Base-by-base conservation (phyloP, 495 filamentous ascomycete species). In the Podospora anserina region DNA sequence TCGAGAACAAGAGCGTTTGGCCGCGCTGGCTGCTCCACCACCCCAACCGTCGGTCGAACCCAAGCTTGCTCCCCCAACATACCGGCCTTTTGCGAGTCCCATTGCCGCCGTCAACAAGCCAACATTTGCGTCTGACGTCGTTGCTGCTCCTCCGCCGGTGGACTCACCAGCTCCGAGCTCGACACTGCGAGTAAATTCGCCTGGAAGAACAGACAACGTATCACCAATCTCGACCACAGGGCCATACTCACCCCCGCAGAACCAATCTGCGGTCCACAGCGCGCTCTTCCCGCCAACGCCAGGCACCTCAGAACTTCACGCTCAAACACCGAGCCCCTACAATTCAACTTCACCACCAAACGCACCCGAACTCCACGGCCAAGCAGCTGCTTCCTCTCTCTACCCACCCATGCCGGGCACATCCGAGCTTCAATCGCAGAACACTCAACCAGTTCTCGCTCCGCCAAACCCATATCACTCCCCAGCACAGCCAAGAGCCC, bases 161-260 rank as follows among this genome's bases (percentile, higher is more conserved):
- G 26, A 27, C 59, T 81, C 63, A 69, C 76, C 7, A 80, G 81
- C 78, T 16, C 68, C 71, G 13, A 80, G 78, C 65, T 74, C 72
- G 11, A 76, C 68, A 23, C 65, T 77, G 55, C 76, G 77, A 56
- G 61, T 23, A n/a, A 68, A 66, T 59, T 63, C 59, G 3, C 66
- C 66, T 3, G 44, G 66, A 3, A 73, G 76, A 15, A 63, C 49
- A 23, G 73, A 77, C 34, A 81, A 69, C 68, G 73, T 79, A n/a
- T 81, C 81, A 0, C 82, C 82, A 2, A 71, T 78, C 49, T 81
- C 81, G 7, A 76, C 27, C 30, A 70, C 66, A 0, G 63, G 59
- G 63, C 66, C 72, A 0, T 74, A 66, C 60, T 28, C 74, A 15
- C 72, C 74, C 2, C 73, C 76, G 0, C 71, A 73, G n/a, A 59